Evolutionary conservation across 495 filamentous ascomycete species (phyloP), one percentile per base, ranked within the genome.

Genomic region (Daldinia childiae): DNA sequence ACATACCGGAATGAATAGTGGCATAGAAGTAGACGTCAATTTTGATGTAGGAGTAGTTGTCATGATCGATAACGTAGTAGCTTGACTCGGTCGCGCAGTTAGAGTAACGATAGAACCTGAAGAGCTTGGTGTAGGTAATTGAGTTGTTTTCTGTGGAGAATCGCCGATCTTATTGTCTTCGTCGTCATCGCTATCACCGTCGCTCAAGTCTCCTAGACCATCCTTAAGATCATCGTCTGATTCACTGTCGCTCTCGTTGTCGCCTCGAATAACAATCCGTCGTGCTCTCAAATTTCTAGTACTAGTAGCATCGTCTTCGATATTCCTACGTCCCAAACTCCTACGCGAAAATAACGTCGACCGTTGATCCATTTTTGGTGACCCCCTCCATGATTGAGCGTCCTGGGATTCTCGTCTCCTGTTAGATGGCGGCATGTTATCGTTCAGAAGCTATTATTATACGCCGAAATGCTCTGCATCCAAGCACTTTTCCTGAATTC

Each of bases 401-500:
- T 75, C 48, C 55, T 39, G 62, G 36, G 72, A 41, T 41, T 58
- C 61, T 61, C 62, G 72, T 61, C 45, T 70, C 24, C 64, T 56
- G 61, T 67, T 71, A 24, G 56, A 56, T 56, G 75, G 63, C 64
- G 69, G 69, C 75, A 77, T 76, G 62, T 72, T 77, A 45, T 38
- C 50, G 14, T 58, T 72, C 19, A 36, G 6, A 41, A 50, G 34
- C 9, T 68, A 41, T 50, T 34, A 14, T 15, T 34, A 63, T 64
- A 69, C 54, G 65, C 66, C 58, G 64, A 66, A 69, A 73, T 73
- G 72, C 75, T 71, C 69, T 71, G 66, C 69, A 75, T 74, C 58
- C 70, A 71, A 62, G 43, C 73, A 67, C 63, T n/a, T 58, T 39
- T 26, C 39, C 63, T 43, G 59, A 57, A 54, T 58, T 66, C 52